Base-by-base conservation (phyloP, 1,139 yeast genomes). In the Kurtzmaniella quercitrusa region DNA sequence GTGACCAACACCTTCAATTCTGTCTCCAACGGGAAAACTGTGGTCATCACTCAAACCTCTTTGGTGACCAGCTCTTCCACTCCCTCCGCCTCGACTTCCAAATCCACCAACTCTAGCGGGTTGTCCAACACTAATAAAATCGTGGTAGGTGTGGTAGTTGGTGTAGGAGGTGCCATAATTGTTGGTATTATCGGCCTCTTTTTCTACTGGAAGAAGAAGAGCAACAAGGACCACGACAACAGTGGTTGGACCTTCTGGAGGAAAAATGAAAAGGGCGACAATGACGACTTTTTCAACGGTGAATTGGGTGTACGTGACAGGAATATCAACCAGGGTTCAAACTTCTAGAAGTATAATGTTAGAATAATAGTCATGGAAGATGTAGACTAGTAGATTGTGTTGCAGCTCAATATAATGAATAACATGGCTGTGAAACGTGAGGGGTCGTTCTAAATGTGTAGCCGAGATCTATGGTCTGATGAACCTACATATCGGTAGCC, bases 221-320 rank as follows among this genome's bases (percentile, higher is more conserved):
- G 62, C 38, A 61, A 59, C 47, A 60, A 56, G 43, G 64, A 59
- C 37, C 51, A 53, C 36, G 64, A 64, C 41, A 56, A 51, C 41
- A 65, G 71, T 14, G 71, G 75, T 24, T 73, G 79, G 79, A 73
- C 79, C 2, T 73, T 73, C 64, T 73, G 79, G 79, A 66, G 76
- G 56, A 71, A 70, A 62, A 68, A 67, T 46, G 77, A 70, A 51
- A 72, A 73, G 58, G 68, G 68, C 41, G 63, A 63, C 39, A 62
- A 63, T 40, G 76, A 72, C 49, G 94, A 87, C 56, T 66, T 77
- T 41, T 70, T 82, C 44, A 85, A 87, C 17, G 80, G 82, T 19
- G 72, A 70, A 47, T 77, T 87, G 52, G 70, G 88, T 8, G 73
- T 70, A 23, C 64, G 72, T 46, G 68, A 83, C 48, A 59, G 76